Conservation (phyloP, 1,284 basidiomycete species). For the Ustilago trichophora region DNA sequence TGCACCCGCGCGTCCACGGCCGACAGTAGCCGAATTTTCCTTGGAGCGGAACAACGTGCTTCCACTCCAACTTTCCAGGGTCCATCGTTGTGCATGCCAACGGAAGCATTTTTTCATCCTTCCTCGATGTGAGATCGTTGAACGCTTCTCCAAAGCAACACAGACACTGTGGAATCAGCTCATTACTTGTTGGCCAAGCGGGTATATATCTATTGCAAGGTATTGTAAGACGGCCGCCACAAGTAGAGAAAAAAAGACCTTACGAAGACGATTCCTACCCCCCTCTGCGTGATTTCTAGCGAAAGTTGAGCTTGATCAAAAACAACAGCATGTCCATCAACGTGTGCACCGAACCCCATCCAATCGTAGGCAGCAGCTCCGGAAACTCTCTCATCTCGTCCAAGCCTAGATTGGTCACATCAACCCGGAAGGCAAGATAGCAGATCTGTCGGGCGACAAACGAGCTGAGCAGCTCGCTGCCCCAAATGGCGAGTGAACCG, state of each 20-base stretch:
- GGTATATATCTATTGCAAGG: conserved; percentile 14
- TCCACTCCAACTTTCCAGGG: conserved; percentile 1
- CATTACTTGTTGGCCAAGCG: no score
- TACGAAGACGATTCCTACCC: no score
- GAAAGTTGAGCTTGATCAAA: conserved; percentile 64
- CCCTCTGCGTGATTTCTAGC: no score
- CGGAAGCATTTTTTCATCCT: no score
- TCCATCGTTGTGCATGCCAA: no score
- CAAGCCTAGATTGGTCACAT: conserved; percentile 70
- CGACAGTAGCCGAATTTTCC: conserved; percentile 14
- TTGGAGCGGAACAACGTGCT: conserved; percentile 8
- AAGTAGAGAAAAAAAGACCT: no score
- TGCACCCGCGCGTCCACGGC: conserved; percentile 4
- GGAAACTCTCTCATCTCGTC: conserved; percentile 71
- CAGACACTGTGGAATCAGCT: no score
- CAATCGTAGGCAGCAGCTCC: conserved; percentile 66
- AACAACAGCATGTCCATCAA: conserved; percentile 72
- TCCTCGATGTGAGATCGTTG: no score
- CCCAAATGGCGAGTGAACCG: conserved; percentile 71
- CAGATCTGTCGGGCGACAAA: conserved; percentile 69
- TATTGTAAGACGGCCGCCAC: no score
- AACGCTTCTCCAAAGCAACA: no score
- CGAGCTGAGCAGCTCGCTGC: conserved; percentile 69
- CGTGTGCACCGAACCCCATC: conserved; percentile 71
- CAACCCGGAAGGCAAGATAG: conserved; percentile 68